A percentile compares a stretch with the other conserved stretches of the same genome.
phyloP scores from a whole-genome alignment of 257 asterid genomes.

The Primulina huaijiensis region DNA sequence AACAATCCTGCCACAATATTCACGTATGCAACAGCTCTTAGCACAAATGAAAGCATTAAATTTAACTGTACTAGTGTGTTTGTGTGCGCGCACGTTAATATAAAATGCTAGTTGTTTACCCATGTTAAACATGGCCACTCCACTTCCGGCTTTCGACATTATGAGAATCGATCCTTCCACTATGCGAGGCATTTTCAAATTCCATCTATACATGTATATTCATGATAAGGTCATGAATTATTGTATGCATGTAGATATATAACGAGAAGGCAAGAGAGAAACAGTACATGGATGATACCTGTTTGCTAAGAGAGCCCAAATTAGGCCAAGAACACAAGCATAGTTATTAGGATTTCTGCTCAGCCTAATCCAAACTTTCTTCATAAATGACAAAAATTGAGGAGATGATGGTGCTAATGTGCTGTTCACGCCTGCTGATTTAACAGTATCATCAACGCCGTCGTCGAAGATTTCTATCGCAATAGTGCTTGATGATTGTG shows the following conservation, averaged over 20 bases:
- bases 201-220: slow-evolving; percentile 46
- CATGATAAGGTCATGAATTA: slow-evolving; percentile 6
- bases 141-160: slow-evolving; percentile 74
- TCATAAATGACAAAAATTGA: slow-evolving; percentile 33
- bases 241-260: not conserved
- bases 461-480: slow-evolving; percentile 10
- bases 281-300: slow-evolving; percentile 23
- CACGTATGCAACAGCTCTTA: not conserved
- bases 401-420: not conserved
- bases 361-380: slow-evolving; percentile 44
- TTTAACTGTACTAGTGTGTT: too few species aligned
- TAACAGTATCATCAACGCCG: not conserved
- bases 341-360: slow-evolving; percentile 58
- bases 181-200: slow-evolving; percentile 53
- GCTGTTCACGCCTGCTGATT: not conserved
- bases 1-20: slow-evolving; percentile 48
- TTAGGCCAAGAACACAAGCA: slow-evolving; percentile 59
- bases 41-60: not conserved
- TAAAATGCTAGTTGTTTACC: slow-evolving; percentile 32
- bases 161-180: slow-evolving; percentile 61
- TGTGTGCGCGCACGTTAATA: not conserved
- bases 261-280: not conserved
- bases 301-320: slow-evolving; percentile 61
- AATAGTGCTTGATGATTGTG: not conserved
- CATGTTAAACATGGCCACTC: slow-evolving; percentile 72